Conservation (phyloP, 495 filamentous ascomycete species). For the Penicillium arizonense region DNA sequence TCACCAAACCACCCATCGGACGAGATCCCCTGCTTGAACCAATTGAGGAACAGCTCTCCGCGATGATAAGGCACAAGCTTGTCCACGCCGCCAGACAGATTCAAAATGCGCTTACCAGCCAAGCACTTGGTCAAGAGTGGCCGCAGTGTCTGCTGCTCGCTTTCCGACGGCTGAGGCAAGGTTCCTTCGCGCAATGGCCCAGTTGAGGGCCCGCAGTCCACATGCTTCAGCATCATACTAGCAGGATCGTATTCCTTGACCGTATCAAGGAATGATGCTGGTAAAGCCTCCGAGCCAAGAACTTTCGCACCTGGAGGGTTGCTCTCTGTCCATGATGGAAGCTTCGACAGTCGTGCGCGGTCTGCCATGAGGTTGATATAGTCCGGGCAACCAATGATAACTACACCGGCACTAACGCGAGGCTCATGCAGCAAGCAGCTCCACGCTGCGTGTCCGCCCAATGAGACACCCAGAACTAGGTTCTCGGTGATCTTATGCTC, state of each 20-base stretch:
- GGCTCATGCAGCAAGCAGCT: constrained; percentile 75
- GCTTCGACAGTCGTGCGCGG: constrained; percentile 71
- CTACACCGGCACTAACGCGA: constrained; percentile 69
- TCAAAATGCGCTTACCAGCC: constrained; percentile 71
- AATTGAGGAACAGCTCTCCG: constrained; percentile 65
- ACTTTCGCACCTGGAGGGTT: constrained; percentile 61
- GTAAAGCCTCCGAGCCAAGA: constrained; percentile 74
- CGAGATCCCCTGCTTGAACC: constrained; percentile 61
- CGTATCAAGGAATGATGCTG: constrained; percentile 58
- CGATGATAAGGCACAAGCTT: constrained; percentile 80
- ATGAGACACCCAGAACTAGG: constrained; percentile 74
- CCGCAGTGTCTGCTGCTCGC: constrained; percentile 39
- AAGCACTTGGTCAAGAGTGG: constrained; percentile 49
- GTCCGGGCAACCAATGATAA: constrained; percentile 89
- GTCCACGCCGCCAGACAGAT: constrained; percentile 73
- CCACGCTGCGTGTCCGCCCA: constrained; percentile 90
- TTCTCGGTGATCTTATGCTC: constrained; percentile 61
- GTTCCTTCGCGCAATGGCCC: constrained; percentile 29
- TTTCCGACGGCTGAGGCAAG: constrained; percentile 45
- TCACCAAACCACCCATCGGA: constrained; percentile 57
- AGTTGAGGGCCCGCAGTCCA: constrained; percentile 28
- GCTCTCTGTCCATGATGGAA: constrained; percentile 55
- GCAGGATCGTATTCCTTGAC: constrained; percentile 68
- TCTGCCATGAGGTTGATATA: constrained; percentile 75
- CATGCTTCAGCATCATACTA: constrained; percentile 58